phyloP scores from a whole-genome alignment of 1,284 basidiomycete genomes.

The Meira miltonrushii region DNA sequence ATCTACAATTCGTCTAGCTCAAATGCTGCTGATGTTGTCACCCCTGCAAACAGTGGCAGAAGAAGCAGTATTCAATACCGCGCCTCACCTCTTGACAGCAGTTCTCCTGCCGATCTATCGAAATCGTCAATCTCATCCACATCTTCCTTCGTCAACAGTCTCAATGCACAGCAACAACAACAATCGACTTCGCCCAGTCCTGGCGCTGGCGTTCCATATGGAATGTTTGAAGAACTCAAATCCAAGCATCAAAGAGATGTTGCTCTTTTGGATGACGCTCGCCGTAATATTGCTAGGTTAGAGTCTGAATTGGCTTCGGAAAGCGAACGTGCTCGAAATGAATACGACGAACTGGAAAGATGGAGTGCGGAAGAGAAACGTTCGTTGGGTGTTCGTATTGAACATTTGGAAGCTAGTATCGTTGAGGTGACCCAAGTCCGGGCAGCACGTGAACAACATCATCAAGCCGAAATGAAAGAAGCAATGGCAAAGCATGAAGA shows the following conservation, averaged over 20 bases:
- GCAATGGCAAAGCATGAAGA: slow-evolving; percentile 21
- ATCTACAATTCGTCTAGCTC: slow-evolving; percentile 19
- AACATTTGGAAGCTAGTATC: slow-evolving; percentile 23
- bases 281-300: slow-evolving; percentile 33
- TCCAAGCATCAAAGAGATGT: slow-evolving; percentile 30
- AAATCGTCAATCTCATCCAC: neutral
- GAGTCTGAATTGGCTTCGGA: slow-evolving; percentile 29
- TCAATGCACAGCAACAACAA: too few species aligned
- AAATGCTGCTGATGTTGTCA: neutral
- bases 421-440: slow-evolving; percentile 1
- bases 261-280: slow-evolving; percentile 27
- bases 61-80: slow-evolving; percentile 36
- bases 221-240: slow-evolving; percentile 39
- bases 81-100: slow-evolving; percentile 8
- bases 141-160: slow-evolving; percentile 2
- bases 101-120: neutral
- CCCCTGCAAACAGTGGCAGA: slow-evolving; percentile 11
- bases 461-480: slow-evolving; percentile 5
- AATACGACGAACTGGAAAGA: slow-evolving; percentile 38
- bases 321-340: slow-evolving; percentile 23
- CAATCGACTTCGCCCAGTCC: slow-evolving; percentile 4
- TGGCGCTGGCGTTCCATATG: slow-evolving; percentile 24
- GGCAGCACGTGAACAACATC: slow-evolving; percentile 3
- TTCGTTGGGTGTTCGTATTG: slow-evolving; percentile 23
- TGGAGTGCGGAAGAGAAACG: slow-evolving; percentile 35